A percentile compares a stretch with the other conserved stretches of the same genome.
Evolutionary conservation across 1,284 basidiomycete species (phyloP).

Genomic region (Fistulinella staudtii): DNA sequence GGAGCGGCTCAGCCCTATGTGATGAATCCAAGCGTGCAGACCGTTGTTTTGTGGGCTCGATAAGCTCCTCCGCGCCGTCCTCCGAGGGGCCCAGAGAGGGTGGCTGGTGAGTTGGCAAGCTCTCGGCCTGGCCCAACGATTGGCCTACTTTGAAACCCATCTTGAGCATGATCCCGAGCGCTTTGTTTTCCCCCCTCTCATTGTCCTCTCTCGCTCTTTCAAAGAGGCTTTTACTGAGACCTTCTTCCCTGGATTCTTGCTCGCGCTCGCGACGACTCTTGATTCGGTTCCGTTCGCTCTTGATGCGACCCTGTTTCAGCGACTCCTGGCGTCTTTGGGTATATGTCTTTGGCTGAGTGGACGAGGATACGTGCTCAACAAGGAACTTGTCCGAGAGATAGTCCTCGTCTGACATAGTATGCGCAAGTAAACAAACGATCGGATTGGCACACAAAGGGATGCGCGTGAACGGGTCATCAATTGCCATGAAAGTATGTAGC

Average conservation of each 20-base stretch:
- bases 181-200: conserved; percentile 55
- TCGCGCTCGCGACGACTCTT: conserved; percentile 67
- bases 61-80: conserved; percentile 3
- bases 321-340: conserved; percentile 63
- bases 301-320: conserved; percentile 49
- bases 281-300: conserved; percentile 59
- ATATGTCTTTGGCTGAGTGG: conserved; percentile 54
- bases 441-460: conserved; percentile 3
- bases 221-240: conserved; percentile 72
- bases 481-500: conserved; percentile 32
- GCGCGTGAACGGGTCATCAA: conserved; percentile 28
- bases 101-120: conserved; percentile 13
- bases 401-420: conserved; percentile 52
- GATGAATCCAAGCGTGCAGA: conserved; percentile 12
- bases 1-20: conserved; percentile 61
- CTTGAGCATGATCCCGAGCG: conserved; percentile 82
- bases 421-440: conserved; percentile 17
- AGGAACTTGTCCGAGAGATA: conserved; percentile 85
- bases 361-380: conserved; percentile 32
- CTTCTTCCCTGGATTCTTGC: conserved; percentile 71
- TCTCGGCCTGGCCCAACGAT: conserved; percentile 52
- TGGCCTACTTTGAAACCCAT: conserved; percentile 85
- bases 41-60: conserved; percentile 4
- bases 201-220: conserved; percentile 68
- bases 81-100: too few species aligned